These are phyloP conservation scores for Pseudogymnoascus destructans DNA, from an alignment of 2,329 filamentous ascomycete genomes.

Conservation along the genomic window DNA sequence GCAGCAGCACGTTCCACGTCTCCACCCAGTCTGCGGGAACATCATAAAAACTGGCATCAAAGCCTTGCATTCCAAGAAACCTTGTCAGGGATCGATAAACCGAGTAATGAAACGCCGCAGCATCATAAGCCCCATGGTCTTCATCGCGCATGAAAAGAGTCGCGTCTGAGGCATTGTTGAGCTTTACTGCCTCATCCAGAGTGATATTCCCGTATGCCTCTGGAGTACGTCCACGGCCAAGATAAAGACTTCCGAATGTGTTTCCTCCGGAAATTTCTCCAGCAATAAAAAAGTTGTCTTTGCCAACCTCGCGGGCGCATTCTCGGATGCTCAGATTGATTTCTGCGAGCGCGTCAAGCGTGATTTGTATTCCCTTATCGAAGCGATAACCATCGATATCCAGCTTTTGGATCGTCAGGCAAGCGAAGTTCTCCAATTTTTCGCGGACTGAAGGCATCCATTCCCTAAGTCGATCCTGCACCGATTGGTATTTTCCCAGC, in stretches of 20 bases:
- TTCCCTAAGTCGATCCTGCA: slow-evolving; percentile 52
- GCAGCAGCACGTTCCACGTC: slow-evolving; percentile 40
- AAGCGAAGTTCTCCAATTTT: slow-evolving; percentile 47
- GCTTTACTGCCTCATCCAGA: background rate
- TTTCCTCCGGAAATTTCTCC: slow-evolving; percentile 52
- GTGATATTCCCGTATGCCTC: slow-evolving; percentile 28
- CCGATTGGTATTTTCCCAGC: slow-evolving; percentile 51
- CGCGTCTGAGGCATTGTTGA: slow-evolving; percentile 10
- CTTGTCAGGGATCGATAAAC: slow-evolving; percentile 48
- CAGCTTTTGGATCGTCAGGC: slow-evolving; percentile 45
- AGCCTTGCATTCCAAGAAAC: slow-evolving; percentile 45
- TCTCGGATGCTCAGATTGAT: slow-evolving; percentile 43
- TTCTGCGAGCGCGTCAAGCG: slow-evolving; percentile 45
- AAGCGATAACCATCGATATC: slow-evolving; percentile 55
- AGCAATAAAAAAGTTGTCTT: slow-evolving; percentile 49
- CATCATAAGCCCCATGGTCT: slow-evolving; percentile 42
- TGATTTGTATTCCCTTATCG: slow-evolving; percentile 52
- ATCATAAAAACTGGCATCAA: slow-evolving; percentile 25
- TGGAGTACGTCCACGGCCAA: slow-evolving; percentile 46
- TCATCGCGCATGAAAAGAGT: slow-evolving; percentile 32
- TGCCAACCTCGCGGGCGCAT: slow-evolving; percentile 42
- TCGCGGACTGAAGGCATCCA: slow-evolving; percentile 45
- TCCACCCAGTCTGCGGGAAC: slow-evolving; percentile 38
- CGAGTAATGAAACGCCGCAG: slow-evolving; percentile 49
- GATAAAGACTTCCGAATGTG: slow-evolving; percentile 44